Evolutionary conservation across 1,284 basidiomycete species (phyloP), one percentile per base, ranked within the genome.

Genomic region (Apiotrichum gamsii): DNA sequence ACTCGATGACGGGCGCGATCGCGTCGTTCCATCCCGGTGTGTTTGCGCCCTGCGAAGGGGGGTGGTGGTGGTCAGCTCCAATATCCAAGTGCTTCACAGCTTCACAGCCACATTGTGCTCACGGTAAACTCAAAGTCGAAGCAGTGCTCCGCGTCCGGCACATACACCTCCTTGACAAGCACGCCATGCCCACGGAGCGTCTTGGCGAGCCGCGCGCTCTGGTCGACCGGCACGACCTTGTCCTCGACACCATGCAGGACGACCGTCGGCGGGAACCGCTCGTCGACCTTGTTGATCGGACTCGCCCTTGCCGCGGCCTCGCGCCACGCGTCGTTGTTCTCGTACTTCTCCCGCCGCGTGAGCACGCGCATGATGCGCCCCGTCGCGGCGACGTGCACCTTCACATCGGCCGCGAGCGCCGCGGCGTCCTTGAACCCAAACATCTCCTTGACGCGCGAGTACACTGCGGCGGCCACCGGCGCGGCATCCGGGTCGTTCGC

Each of bases 171-270:
- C 8, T 32, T 37, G 13, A 54, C 47, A 0, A 42, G 36, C 10
- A 63, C 52, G 8, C 54, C 55, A 19, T 51, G 24, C 4, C 25
- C 45, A 18, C 43, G 47, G 20, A 63, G 48, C 30, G 45, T 51
- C 20, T 52, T 37, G 13, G 43, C 57, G 19, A 63, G 44, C 8
- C 43, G 28, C 30, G 45, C 37, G 14, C 45, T 39, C 45, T 62
- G 61, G 5, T 39, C 47, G 30, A 61, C 39, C 11, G 54, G 56
- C 4, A 63, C 59, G 14, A 47, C 28, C 1, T 13, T 14, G 43
- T 65, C 62, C 3, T 20, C 43, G 11, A 38, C 45, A 1, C 62
- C 61, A 35, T 64, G 62, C 10, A 64, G 29, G 28, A 64, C 38
- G 39, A 49, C 52, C 2, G 59, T 62, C 4, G 62, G 61, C 3